Evolutionary conservation across 129 eudicot species (phyloP).

Genomic region (Pseudognaphalium luteoalbum): DNA sequence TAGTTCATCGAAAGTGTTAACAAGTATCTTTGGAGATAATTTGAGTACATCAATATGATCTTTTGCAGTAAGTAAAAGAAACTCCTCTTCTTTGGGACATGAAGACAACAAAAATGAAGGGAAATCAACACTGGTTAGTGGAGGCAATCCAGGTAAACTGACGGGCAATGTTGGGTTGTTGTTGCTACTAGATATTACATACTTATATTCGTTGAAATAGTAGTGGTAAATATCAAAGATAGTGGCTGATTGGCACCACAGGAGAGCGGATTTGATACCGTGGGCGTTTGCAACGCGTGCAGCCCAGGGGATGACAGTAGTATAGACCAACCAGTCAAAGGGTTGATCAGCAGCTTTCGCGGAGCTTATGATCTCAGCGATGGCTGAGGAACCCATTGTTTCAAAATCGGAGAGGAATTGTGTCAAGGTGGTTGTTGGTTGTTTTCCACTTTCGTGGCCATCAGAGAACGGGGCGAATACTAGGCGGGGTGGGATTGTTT

Average conservation of each 20-base stretch:
- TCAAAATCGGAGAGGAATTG: not conserved
- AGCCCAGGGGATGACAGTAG: constrained; percentile 43
- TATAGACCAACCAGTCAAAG: constrained; percentile 41
- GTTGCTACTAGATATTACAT: not conserved
- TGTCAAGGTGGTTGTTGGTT: not conserved
- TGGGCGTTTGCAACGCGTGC: constrained; percentile 35
- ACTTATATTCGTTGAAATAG: constrained; percentile 38
- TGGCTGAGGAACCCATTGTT: not conserved
- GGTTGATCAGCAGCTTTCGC: constrained; percentile 10
- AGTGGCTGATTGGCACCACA: constrained; percentile 58
- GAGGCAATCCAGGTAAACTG: constrained; percentile 37
- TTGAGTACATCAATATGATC: constrained; percentile 19
- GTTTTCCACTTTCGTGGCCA: constrained; percentile 11
- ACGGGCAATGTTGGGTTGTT: constrained; percentile 8
- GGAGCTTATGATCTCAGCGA: constrained; percentile 10
- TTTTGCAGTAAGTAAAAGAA: not conserved
- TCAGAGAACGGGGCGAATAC: constrained; percentile 4
- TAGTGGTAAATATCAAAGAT: constrained; percentile 40
- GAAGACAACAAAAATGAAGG: constrained; percentile 34
- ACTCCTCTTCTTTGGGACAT: not conserved
- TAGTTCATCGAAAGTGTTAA: constrained; percentile 29
- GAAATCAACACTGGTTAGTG: constrained; percentile 15
- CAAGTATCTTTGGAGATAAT: constrained; percentile 23
- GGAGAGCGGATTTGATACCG: constrained; percentile 34
- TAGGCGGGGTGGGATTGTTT: not conserved